phyloP scores from a whole-genome alignment of 495 filamentous ascomycete genomes.

The Penicillium herquei region DNA sequence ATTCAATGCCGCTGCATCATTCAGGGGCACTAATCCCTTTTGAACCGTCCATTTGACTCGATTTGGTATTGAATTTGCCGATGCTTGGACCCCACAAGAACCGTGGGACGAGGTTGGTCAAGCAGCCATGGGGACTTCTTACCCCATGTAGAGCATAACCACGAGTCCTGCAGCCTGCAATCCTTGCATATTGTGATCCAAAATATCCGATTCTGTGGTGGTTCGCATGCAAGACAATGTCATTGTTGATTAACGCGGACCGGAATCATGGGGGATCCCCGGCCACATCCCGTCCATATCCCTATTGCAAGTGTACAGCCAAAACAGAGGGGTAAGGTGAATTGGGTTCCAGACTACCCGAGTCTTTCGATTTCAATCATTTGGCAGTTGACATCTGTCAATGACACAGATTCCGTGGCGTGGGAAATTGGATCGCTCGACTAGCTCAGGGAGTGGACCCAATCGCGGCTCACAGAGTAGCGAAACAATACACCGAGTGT shows the following conservation, averaged over 20 bases:
- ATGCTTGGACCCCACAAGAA: slow-evolving; percentile 9
- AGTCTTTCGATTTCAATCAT: neutral
- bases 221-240: too few relatives aligned
- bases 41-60: too few relatives aligned
- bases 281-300: too few relatives aligned
- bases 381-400: slow-evolving; percentile 9
- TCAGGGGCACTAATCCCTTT: neutral
- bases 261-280: too few relatives aligned
- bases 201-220: too few relatives aligned
- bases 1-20: neutral
- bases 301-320: too few relatives aligned
- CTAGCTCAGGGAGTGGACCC: neutral
- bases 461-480: slow-evolving; percentile 3
- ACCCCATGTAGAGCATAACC: neutral
- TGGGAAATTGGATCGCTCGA: slow-evolving; percentile 5
- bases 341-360: too few relatives aligned
- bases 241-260: neutral
- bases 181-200: neutral
- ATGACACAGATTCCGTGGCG: slow-evolving; percentile 4
- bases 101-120: slow-evolving; percentile 5
- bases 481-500: slow-evolving; percentile 3
- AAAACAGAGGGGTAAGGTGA: too few relatives aligned
- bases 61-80: slow-evolving; percentile 1
- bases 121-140: neutral
- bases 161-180: neutral